Evolutionary conservation across 768 basidiomycete species (phyloP).

Genomic region (Tylopilus sp.): DNA sequence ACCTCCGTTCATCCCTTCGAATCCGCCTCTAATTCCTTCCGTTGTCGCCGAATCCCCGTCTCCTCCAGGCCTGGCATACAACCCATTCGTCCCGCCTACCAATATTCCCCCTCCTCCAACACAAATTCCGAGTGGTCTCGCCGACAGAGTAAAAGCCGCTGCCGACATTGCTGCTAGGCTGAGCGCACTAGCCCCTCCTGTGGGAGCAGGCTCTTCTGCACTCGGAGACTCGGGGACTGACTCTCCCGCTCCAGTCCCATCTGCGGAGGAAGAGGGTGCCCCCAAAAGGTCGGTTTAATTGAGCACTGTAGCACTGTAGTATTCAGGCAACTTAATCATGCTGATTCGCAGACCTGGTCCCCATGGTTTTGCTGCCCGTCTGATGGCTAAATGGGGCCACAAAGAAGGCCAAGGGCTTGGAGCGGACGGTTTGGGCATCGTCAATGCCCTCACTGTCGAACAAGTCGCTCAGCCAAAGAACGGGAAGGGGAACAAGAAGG

Average conservation of each 20-base stretch:
- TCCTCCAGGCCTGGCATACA: slow-evolving; percentile 58
- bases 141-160: slow-evolving; percentile 71
- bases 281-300: slow-evolving; percentile 13
- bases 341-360: slow-evolving; percentile 47
- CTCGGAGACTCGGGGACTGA: slow-evolving; percentile 24
- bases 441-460: slow-evolving; percentile 85
- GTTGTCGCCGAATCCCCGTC: slow-evolving; percentile 32
- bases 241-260: slow-evolving; percentile 27
- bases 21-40: slow-evolving; percentile 22
- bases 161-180: slow-evolving; percentile 80
- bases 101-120: slow-evolving; percentile 60
- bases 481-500: slow-evolving; percentile 37
- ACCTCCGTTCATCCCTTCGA: slow-evolving; percentile 26
- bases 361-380: slow-evolving; percentile 73
- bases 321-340: not conserved
- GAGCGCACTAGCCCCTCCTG: slow-evolving; percentile 46
- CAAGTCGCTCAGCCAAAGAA: slow-evolving; percentile 41
- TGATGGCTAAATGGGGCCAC: slow-evolving; percentile 98
- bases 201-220: slow-evolving; percentile 20
- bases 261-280: slow-evolving; percentile 30
- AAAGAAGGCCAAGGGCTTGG: slow-evolving; percentile 93
- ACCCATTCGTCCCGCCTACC: slow-evolving; percentile 65
- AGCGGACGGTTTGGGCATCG: slow-evolving; percentile 77
- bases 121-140: slow-evolving; percentile 41
- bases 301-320: not conserved